Base-by-base conservation (phyloP, 2,329 filamentous ascomycete species). In the Elsinoe fawcettii region DNA sequence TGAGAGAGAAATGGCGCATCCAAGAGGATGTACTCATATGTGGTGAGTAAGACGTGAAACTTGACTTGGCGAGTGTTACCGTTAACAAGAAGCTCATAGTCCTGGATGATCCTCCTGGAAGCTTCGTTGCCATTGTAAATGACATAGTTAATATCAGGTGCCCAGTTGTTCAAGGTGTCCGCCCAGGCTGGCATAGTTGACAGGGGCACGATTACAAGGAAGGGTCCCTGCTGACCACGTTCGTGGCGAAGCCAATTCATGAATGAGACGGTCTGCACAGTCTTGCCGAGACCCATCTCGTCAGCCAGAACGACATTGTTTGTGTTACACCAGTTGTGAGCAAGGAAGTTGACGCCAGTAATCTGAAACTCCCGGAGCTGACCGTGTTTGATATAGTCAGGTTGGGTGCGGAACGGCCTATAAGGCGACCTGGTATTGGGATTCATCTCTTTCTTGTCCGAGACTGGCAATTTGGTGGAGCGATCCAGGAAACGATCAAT, bases 131-230 rank as follows among this genome's bases (percentile, higher is more conserved):
- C 93, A 55, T 92, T 89, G 71, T 99, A 99, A 55, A 96, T 89
- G 58, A 99, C 88, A 71, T 96, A 97, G 71, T 99, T 97, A 61
- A 97, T 74, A 68, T 97, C 92, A 0, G 93, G 93, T 2, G 93
- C 85, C 93, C 93, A 99, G 62, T 87, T 79, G 71, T 96, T 93
- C 72, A 99, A 96, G 0, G 93, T 99, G 67, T 99, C 93, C 46
- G 90, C 93, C 93, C 93, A 99, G 2, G 93, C 90, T 5, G 93
- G 92, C 75, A 99, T 96, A 49, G 95, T 96, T 60, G 92, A 97
- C 22, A 99, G 80, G 25, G 93, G 93, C 6, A 96, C 93, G n/a
- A 97, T 90, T 59, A 97, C 92, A 43, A 99, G 83, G 67, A 96
- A 97, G 0, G 93, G 93, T 0, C 93, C 93, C 71, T 97, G 88